These are phyloP conservation scores for Neofusicoccum cordaticola DNA, from an alignment of 2,329 filamentous ascomycete genomes.

Conservation along the genomic window DNA sequence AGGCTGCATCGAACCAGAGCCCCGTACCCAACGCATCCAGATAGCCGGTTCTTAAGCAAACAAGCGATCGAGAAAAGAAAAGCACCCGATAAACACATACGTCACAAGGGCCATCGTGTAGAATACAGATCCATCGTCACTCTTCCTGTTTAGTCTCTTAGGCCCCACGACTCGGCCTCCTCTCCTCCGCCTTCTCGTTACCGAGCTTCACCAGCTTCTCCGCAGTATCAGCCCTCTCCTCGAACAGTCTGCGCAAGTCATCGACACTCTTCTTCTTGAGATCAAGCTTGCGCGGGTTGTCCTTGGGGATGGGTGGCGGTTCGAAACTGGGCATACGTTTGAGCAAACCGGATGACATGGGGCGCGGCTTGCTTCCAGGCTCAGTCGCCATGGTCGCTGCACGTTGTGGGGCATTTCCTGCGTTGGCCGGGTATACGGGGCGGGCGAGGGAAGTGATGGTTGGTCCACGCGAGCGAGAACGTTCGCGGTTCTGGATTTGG, in stretches of 20 bases:
- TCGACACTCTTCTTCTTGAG: slow-evolving; percentile 47
- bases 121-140: too few species aligned
- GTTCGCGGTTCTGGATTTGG: not conserved
- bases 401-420: slow-evolving; percentile 25
- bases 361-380: slow-evolving; percentile 29
- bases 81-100: not conserved
- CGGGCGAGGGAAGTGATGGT: slow-evolving; percentile 38
- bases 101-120: not conserved
- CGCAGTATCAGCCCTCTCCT: slow-evolving; percentile 45
- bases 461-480: slow-evolving; percentile 27
- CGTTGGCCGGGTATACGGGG: slow-evolving; percentile 30
- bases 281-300: slow-evolving; percentile 33
- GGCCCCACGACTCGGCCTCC: not conserved
- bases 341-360: slow-evolving; percentile 43
- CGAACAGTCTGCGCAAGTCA: slow-evolving; percentile 47
- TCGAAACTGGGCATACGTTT: slow-evolving; percentile 48
- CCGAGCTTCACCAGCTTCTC: slow-evolving; percentile 29
- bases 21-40: too few species aligned
- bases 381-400: slow-evolving; percentile 20
- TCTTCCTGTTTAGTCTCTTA: too few species aligned
- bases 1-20: too few species aligned
- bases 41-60: too few species aligned
- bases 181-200: not conserved
- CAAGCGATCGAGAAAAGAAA: too few species aligned
- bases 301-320: slow-evolving; percentile 21